Conservation (phyloP, 192 early-diverging fungal species). For the Entophlyctis luteolus region DNA sequence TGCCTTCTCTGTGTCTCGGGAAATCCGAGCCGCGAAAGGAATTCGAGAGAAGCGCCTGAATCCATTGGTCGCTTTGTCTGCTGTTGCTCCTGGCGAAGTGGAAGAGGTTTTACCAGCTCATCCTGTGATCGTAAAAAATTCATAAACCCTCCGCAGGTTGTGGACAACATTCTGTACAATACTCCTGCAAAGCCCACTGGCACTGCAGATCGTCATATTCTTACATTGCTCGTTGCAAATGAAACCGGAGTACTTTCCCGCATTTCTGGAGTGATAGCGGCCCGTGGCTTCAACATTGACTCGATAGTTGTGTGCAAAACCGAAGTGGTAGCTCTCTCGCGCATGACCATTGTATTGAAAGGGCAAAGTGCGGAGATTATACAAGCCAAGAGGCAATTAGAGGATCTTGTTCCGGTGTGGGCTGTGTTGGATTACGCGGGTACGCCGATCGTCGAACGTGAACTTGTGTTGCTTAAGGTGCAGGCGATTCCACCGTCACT, state of each 20-base stretch:
- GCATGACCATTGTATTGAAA: constrained; percentile 95
- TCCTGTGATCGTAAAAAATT: too few relatives aligned
- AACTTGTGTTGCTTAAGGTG: constrained; percentile 90
- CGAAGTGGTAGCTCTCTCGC: constrained; percentile 83
- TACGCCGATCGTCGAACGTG: constrained; percentile 83
- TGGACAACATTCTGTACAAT: constrained; percentile 95
- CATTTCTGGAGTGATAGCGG: constrained; percentile 73
- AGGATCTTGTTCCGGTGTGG: constrained; percentile 96
- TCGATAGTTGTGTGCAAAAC: constrained; percentile 94
- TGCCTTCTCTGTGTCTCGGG: neutral
- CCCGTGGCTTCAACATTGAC: constrained; percentile 95
- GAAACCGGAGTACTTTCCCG: constrained; percentile 53
- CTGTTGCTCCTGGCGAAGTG: constrained; percentile 59
- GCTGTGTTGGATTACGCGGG: constrained; percentile 95
- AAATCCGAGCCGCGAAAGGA: neutral
- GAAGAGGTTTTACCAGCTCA: too few relatives aligned
- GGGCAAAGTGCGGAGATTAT: constrained; percentile 79
- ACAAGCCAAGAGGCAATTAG: constrained; percentile 90
- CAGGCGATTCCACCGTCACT: constrained; percentile 8
- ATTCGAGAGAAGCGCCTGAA: neutral
- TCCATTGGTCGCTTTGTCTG: neutral
- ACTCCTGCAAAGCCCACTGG: constrained; percentile 57
- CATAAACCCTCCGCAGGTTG: too few relatives aligned
- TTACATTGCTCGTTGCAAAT: constrained; percentile 86
- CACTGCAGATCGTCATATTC: constrained; percentile 75